Conservation (phyloP, 495 filamentous ascomycete species). For the Penicillium dipodomyicola region DNA sequence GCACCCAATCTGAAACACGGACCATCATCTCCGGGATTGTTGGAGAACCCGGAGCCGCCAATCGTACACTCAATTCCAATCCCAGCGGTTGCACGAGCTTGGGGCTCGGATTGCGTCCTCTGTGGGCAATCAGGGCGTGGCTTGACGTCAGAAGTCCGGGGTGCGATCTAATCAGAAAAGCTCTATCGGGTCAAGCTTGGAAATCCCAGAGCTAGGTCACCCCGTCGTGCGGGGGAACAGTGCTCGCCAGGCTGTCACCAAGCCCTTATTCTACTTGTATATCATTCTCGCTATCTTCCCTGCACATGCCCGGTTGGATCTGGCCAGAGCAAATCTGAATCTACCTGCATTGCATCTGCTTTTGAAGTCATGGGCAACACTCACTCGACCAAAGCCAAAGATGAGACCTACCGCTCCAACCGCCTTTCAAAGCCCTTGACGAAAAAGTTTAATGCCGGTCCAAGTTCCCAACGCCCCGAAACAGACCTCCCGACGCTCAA, state of each 20-base stretch:
- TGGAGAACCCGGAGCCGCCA: constrained; percentile 22
- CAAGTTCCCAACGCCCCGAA: constrained; percentile 2
- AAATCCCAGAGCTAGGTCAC: constrained; percentile 13
- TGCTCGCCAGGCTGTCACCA: constrained; percentile 8
- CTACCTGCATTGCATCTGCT: constrained; percentile 10
- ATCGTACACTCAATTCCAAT: constrained; percentile 27
- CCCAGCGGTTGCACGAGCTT: constrained; percentile 19
- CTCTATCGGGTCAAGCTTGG: not conserved
- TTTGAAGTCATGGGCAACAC: constrained; percentile 39
- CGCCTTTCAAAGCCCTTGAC: constrained; percentile 47
- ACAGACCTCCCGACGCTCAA: constrained; percentile 12
- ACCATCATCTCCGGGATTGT: constrained; percentile 25
- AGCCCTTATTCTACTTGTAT: constrained; percentile 16
- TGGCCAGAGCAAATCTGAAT: constrained; percentile 15
- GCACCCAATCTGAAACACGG: constrained; percentile 33
- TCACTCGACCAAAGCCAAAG: constrained; percentile 36
- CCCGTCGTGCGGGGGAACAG: constrained; percentile 14
- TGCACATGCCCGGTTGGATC: constrained; percentile 15
- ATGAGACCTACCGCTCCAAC: constrained; percentile 39
- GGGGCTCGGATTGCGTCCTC: constrained; percentile 28
- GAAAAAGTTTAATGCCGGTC: constrained; percentile 22
- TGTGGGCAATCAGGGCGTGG: constrained; percentile 21
- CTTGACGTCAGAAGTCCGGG: constrained; percentile 30
- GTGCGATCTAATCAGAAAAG: constrained; percentile 22
- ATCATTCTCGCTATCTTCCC: constrained; percentile 16